Conservation (phyloP, 108 stramenopile genomes). For the Nitzschia putrida region DNA sequence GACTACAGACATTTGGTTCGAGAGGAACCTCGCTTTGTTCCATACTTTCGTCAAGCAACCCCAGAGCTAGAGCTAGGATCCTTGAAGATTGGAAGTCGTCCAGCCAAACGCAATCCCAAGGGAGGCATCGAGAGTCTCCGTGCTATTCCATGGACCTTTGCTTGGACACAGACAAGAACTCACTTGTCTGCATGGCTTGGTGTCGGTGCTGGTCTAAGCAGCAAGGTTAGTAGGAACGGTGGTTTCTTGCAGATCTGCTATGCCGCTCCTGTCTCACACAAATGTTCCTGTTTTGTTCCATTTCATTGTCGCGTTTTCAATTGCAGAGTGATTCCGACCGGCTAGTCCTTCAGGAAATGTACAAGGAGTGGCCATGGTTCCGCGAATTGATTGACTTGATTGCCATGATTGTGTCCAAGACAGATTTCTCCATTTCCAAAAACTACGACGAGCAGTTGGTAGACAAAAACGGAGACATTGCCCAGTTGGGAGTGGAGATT, state of each 20-base stretch:
- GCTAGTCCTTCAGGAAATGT: constrained; percentile 81
- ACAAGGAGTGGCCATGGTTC: constrained; percentile 95
- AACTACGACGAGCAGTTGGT: constrained; percentile 93
- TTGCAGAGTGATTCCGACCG: constrained; percentile 53
- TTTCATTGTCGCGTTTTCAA: background rate
- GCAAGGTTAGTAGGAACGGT: constrained; percentile 37
- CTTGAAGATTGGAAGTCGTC: constrained; percentile 93
- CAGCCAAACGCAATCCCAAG: constrained; percentile 93
- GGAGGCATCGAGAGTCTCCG: constrained; percentile 95
- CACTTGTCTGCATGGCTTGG: constrained; percentile 97
- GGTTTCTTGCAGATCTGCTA: background rate
- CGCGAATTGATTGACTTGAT: constrained; percentile 90
- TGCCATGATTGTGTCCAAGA: constrained; percentile 94
- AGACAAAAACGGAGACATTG: constrained; percentile 50
- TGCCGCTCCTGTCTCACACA: background rate
- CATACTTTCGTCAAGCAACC: constrained; percentile 96
- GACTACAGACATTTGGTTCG: constrained; percentile 87
- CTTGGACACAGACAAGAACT: constrained; percentile 95
- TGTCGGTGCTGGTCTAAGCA: constrained; percentile 82
- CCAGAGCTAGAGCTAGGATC: constrained; percentile 91
- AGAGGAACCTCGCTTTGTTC: constrained; percentile 91
- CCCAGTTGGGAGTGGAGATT: constrained; percentile 80
- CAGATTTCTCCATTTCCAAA: constrained; percentile 87
- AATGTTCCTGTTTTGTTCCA: background rate
- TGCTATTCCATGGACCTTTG: constrained; percentile 98